Evolutionary conservation across 805 yeast genomes (phyloP), one percentile per base, ranked within the genome.

Genomic region (Yarrowia osloensis): DNA sequence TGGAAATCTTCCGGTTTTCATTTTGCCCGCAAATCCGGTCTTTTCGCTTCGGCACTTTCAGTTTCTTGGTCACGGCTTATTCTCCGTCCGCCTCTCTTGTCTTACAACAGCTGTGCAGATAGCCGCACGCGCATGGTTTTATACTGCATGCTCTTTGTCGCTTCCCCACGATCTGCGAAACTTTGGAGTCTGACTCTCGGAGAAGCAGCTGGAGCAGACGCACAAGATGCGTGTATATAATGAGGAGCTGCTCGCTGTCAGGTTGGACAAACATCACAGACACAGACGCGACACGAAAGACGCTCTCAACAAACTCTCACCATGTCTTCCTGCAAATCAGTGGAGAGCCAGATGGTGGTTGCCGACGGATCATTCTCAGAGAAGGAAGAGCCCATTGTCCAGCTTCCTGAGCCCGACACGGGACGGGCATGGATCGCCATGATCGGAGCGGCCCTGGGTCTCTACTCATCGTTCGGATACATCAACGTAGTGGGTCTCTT

Each of bases 401-500:
- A n/a, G 2, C 62, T 59, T 3, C 65, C 65, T 7, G 42, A 29
- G n/a, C 65, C 65, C 12, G 65, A 59, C 13, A 17, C 15, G 8
- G 65, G 65, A 15, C 13, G 50, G 12, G 65, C 65, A 13, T 59
- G 65, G 65, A 21, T 59, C n/a, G 52, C 65, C 15, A 59, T 59
- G 65, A 44, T 59, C 6, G 65, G 65, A 44, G 65, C 22, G 0
- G 40, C 52, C 3, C 33, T 59, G 5, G 65, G 65, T 1, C 50
- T 59, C 17, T 59, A 59, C 31, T 59, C 52, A 3, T 59, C 65
- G 7, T 85, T 88, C 72, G 96, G 96, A 2, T 70, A 89, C 31
- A 80, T 87, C 75, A 89, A 88, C 72, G 77, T 89, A 0, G 80
- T 84, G 15, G 91, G 92, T 67, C 88, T 87, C 0, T 80, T 88